Evolutionary conservation across 345 rosid genomes (phyloP), one percentile per base, ranked within the genome.

Genomic region (Murraya koenigii): DNA sequence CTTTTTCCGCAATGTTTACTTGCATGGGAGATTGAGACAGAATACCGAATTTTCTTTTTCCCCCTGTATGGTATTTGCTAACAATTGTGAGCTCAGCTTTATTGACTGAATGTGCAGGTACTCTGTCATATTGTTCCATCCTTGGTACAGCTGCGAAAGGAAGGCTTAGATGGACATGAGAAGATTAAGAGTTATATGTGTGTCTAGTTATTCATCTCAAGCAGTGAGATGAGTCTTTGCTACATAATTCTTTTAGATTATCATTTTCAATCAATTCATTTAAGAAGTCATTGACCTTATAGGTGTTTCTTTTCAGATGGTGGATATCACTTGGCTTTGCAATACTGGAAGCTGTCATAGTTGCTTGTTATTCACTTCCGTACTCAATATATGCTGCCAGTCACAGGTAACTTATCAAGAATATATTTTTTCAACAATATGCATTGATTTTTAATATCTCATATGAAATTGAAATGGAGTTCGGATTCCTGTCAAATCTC

Each of bases 171-270:
- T 86, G 99, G 93, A 63, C 89, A 91, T 2, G 98, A 95, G 92
- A 93, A 91, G 94, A 93, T 95, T 81, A 95, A 95, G 95, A 89
- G 98, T 87, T 93, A 93, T 89, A 95, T 95, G 99, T 95, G 90
- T 91, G 99, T 93, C 83, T 91, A 86, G 85, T 87, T 84, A 82
- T 88, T 78, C 84, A 78, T 87, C 89, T 94, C 88, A 83, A 84
- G 91, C 90, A 80, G 92, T 86, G 89, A 89, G 89, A 91, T 73
- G 61, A 87, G 82, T 78, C 86, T 84, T 85, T 83, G 83, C 84
- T 80, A 79, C 77, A 66, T 70, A 81, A 41, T 78, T 47, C 69
- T 78, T 76, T 66, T 75, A 75, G 49, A 61, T 36, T 38, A 54
- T 44, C 75, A 70, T n/a, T 68, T 74, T 77, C 75, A n/a, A 69